These are phyloP conservation scores for Saccharomyces hybrid DNA, from an alignment of 1,139 yeast genomes.

Conservation along the genomic window DNA sequence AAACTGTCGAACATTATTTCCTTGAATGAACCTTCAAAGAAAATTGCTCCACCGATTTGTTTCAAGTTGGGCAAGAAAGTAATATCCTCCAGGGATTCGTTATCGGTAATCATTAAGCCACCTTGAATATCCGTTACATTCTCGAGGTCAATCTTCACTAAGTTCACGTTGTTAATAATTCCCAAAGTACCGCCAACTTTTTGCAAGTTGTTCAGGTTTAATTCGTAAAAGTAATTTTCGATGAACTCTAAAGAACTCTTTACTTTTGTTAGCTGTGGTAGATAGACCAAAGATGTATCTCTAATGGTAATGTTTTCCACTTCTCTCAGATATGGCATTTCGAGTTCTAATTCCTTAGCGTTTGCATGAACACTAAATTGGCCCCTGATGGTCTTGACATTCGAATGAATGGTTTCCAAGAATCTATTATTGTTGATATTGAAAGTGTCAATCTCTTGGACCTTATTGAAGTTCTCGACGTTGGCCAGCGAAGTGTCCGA, in stretches of 20 bases:
- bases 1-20: slow-evolving; percentile 46
- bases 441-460: slow-evolving; percentile 44
- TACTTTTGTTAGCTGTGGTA: slow-evolving; percentile 44
- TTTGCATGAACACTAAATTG: slow-evolving; percentile 59
- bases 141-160: slow-evolving; percentile 43
- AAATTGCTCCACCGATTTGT: slow-evolving; percentile 70
- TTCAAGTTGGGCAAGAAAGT: slow-evolving; percentile 51
- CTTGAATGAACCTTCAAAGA: slow-evolving; percentile 55
- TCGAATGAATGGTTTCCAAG: slow-evolving; percentile 49
- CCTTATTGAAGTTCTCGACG: slow-evolving; percentile 48
- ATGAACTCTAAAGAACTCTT: slow-evolving; percentile 53
- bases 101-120: slow-evolving; percentile 61
- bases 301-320: slow-evolving; percentile 59
- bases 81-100: slow-evolving; percentile 43
- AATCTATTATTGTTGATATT: slow-evolving; percentile 68
- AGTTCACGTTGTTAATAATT: slow-evolving; percentile 45
- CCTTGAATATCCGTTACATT: slow-evolving; percentile 58
- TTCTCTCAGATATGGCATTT: slow-evolving; percentile 48
- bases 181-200: slow-evolving; percentile 62
- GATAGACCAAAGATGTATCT: slow-evolving; percentile 44
- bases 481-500: slow-evolving; percentile 66
- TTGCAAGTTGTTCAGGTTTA: slow-evolving; percentile 48
- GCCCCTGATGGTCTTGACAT: slow-evolving; percentile 45
- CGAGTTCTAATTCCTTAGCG: slow-evolving; percentile 48
- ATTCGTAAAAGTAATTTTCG: slow-evolving; percentile 48